Percentiles rank a stretch among this genome's conserved stretches.
Evolutionary conservation across 2,329 filamentous ascomycete genomes (phyloP).

Genomic region (Calonectria pseudoturangicola): DNA sequence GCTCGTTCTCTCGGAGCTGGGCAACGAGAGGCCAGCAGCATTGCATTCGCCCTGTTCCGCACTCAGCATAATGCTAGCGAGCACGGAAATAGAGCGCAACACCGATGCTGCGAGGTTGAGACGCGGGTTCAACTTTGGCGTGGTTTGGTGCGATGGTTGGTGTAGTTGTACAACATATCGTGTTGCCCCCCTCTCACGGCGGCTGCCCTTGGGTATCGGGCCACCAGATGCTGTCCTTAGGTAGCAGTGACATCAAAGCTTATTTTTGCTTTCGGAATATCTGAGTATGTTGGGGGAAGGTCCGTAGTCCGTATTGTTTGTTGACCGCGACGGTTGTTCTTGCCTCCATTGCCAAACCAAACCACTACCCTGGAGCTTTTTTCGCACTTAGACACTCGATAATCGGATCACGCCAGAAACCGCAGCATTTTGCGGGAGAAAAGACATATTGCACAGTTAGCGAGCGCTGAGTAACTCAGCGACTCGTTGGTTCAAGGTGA

Average conservation of each 20-base stretch:
- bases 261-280: not conserved
- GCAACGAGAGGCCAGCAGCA: not conserved
- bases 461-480: slow-evolving; percentile 4
- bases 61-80: not conserved
- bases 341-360: not conserved
- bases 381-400: too few species aligned
- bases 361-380: not conserved
- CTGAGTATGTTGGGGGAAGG: too few species aligned
- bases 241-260: not conserved
- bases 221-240: not conserved
- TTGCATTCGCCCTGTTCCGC: not conserved
- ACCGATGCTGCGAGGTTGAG: not conserved
- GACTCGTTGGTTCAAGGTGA: not conserved
- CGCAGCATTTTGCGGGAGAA: too few species aligned
- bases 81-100: not conserved
- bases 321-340: not conserved
- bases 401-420: too few species aligned
- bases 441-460: not conserved
- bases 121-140: not conserved
- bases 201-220: not conserved
- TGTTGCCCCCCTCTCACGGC: not conserved
- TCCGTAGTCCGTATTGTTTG: too few species aligned
- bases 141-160: not conserved
- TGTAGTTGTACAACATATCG: slow-evolving; percentile 5
- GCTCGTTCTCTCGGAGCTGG: not conserved